Evolutionary conservation across 1,284 basidiomycete species (phyloP), one percentile per base, ranked within the genome.

Genomic region (Phlebopus sp.): DNA sequence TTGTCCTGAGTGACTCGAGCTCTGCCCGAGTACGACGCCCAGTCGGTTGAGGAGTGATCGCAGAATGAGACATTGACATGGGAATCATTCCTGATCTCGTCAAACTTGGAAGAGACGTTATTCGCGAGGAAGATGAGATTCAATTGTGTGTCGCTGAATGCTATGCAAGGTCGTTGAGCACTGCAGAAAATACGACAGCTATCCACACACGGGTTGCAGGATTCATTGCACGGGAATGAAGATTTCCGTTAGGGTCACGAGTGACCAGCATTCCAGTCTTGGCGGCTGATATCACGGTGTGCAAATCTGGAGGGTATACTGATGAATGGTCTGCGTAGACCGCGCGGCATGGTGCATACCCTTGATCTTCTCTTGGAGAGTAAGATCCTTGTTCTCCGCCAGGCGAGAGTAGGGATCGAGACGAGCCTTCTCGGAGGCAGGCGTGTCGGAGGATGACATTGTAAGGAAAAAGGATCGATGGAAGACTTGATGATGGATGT

Each of bases 161-260:
- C 83, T 86, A 49, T 4, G 10, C 35, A 31, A 44, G 29, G 46
- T 43, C 42, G 21, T 36, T n/a, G 30, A 27, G 9, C 36, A 39
- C 34, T 36, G 34, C 30, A n/a, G 14, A 2, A 34, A 32, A 11
- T 29, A n/a, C n/a, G 17, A 42, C 17, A 10, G 19, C 9, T 5
- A 30, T 14, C 4, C 18, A 70, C 81, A 51, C 63, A 89, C 86
- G 79, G 42, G 76, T 71, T 6, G 78, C 72, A 15, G 87, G 85
- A n/a, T 77, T 76, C 92, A 93, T 96, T 31, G 87, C 86, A 43
- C 92, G 78, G 7, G 90, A 83, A 65, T 95, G 92, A 30, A 97
- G 69, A 42, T 77, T 70, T 2, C 92, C 91, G 53, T 82, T 74
- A n/a, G 78, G 62, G n/a, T 80, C 76, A 39, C 86, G 84, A 14